Percentiles rank a stretch among this genome's conserved stretches.
phyloP scores from a whole-genome alignment of 306 rosid genomes.

The Citrullus mucosospermus region DNA sequence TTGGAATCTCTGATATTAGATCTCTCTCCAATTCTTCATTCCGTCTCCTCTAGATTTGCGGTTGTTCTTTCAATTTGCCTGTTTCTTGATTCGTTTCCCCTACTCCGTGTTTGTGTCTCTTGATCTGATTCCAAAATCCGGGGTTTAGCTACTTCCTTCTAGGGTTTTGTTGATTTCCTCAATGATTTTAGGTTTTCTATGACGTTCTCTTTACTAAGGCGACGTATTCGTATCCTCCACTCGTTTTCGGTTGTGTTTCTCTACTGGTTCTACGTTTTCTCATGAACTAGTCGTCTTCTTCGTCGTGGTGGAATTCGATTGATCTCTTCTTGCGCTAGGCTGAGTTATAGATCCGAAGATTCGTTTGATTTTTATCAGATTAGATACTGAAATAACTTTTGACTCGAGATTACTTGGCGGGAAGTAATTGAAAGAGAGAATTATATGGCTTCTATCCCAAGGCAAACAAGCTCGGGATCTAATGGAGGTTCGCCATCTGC shows the following conservation, averaged over 20 bases:
- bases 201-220: conserved; percentile 23
- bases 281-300: conserved; percentile 31
- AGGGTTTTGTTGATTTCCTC: conserved; percentile 8
- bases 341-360: conserved; percentile 9
- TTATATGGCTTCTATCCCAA: conserved; percentile 42
- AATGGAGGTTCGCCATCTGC: conserved; percentile 23
- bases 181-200: conserved; percentile 30
- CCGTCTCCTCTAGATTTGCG: not conserved
- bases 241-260: conserved; percentile 53
- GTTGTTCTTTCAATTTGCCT: not conserved
- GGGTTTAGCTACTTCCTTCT: not conserved
- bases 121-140: not conserved
- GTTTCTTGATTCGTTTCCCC: not conserved
- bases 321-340: not conserved
- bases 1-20: not conserved
- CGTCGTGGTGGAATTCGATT: not conserved
- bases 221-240: conserved; percentile 38
- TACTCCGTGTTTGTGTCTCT: not conserved
- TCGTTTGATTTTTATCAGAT: not conserved
- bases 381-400: not conserved
- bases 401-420: not conserved
- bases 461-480: conserved; percentile 57
- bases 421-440: not conserved
- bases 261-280: conserved; percentile 57
- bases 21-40: not conserved